Evolutionary conservation across 768 basidiomycete genomes (phyloP), one percentile per base, ranked within the genome.

Genomic region (Termitomyces sp.): DNA sequence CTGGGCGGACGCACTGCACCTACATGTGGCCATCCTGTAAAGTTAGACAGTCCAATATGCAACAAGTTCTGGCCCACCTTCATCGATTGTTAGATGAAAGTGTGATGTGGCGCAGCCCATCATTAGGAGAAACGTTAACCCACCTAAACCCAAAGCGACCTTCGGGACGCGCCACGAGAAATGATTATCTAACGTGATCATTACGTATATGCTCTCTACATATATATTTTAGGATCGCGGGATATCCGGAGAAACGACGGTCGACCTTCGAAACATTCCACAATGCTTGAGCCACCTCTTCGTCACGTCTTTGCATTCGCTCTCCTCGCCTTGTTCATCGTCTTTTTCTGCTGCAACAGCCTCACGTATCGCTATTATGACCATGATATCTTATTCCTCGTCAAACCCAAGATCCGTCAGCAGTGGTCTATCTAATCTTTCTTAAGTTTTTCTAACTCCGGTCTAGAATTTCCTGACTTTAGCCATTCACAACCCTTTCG

Each of bases 401-500:
- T 25, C 20, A 22, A 31, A 41, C 2, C 25, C 31, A 27, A 49
- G 20, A 49, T 12, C 12, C 42, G 53, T 54, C 15, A 50, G 39
- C 29, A 25, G 11, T 36, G 25, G 16, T 36, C 11, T 7, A 15
- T 39, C 6, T 25, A 31, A n/a, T 22, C 3, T 15, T 7, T 22
- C 20, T 31, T 11, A 9, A 5, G 29, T 20, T 31, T 29, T 15
- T 31, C 52, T 61, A 22, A 52, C 31, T 10, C 27, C 57, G 54
- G 35, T 2, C 31, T 58, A 80, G 77, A 68, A 7, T 64, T 75
- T 55, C 83, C 85, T 5, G 83, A 88, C 64, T 84, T 89, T 57
- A 73, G 81, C 51, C 71, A 68, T 35, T 86, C 84, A 59, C 67
- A 63, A 7, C 61, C 66, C 5, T 56, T 79, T 1, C 63, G 68